Evolutionary conservation across 768 basidiomycete genomes (phyloP), one percentile per base, ranked within the genome.

Genomic region (Mycena crocata): DNA sequence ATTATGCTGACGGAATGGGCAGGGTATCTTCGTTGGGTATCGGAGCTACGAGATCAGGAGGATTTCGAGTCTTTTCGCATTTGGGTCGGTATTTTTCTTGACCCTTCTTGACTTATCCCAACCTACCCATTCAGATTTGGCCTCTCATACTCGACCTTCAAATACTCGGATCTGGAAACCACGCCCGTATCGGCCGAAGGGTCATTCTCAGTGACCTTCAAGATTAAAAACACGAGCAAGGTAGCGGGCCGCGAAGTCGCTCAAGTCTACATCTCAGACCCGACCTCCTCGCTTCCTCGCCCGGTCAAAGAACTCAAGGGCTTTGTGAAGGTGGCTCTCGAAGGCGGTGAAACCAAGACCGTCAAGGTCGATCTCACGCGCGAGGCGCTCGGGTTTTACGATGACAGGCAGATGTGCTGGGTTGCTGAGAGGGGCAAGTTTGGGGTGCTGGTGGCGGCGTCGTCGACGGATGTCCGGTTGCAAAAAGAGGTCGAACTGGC

Each of bases 141-240:
- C 21, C 82, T 91, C 23, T 87, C 86, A 0, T 90, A 90, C 75
- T 84, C 90, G 12, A 79, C 81, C 10, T 90, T 89, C 74, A 77
- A 82, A n/a, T 85, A 87, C 71, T 80, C 84, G 17, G 73, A 78
- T 52, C 77, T 88, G 51, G 54, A 71, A 23, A 71, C 79, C 40
- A 78, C 81, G 0, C 50, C 71, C 40, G 72, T 83, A 62, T 81
- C 77, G 17, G 55, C 75, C 15, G 71, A 75, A 19, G 75, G 82
- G 13, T 68, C 74, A 5, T 84, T 84, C 68, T 74, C 74, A 0
- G 76, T 86, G 5, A 74, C 79, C 9, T 86, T 87, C 76, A 79
- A 72, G 7, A 65, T 89, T 39, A 80, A 73, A 62, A 89, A 88
- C 72, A 78, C 72, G 8, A 82, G 87, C 10, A 63, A 72, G 14